phyloP scores from a whole-genome alignment of 176 grass and related monocot genomes.

The Echinochloa phyllopogon region DNA sequence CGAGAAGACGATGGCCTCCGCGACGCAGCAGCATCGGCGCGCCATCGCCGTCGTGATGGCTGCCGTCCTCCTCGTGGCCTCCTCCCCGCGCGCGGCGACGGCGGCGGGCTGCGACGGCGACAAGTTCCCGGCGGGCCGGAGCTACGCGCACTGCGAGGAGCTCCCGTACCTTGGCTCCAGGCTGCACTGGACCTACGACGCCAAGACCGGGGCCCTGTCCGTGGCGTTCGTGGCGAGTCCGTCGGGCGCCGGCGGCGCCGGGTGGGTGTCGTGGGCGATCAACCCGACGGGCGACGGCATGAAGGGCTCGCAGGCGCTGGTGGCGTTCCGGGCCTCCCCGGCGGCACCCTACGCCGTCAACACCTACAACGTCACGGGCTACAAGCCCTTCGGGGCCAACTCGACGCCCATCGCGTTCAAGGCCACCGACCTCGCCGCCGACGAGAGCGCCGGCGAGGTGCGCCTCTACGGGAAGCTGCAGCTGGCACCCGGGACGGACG shows the following conservation, averaged over 20 bases:
- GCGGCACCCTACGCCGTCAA: slow-evolving; percentile 27
- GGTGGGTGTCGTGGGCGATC: slow-evolving; percentile 75
- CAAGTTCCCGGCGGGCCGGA: slow-evolving; percentile 32
- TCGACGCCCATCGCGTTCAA: slow-evolving; percentile 40
- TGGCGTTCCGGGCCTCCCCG: slow-evolving; percentile 25
- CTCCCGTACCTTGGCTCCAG: slow-evolving; percentile 47
- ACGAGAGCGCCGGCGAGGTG: slow-evolving; percentile 52
- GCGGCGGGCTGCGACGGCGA: slow-evolving; percentile 2
- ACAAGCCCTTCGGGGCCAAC: not conserved
- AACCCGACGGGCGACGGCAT: slow-evolving; percentile 66
- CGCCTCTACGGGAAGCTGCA: slow-evolving; percentile 65
- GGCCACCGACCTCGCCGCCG: slow-evolving; percentile 49
- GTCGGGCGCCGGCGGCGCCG: not conserved
- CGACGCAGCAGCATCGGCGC: slow-evolving; percentile 4
- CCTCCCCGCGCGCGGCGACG: not conserved
- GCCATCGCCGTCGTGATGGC: not conserved
- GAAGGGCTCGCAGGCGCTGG: slow-evolving; percentile 66
- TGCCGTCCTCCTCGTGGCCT: not conserved
- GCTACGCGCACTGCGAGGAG: slow-evolving; percentile 51
- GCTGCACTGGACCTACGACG: slow-evolving; percentile 71
- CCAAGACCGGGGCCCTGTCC: slow-evolving; percentile 32
- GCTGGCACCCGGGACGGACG: slow-evolving; percentile 33
- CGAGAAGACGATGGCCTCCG: slow-evolving; percentile 17
- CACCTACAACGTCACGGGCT: slow-evolving; percentile 61
- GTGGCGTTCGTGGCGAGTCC: slow-evolving; percentile 64